Conservation (phyloP, 2,329 filamentous ascomycete genomes). For the Aureobasidium pullulans region DNA sequence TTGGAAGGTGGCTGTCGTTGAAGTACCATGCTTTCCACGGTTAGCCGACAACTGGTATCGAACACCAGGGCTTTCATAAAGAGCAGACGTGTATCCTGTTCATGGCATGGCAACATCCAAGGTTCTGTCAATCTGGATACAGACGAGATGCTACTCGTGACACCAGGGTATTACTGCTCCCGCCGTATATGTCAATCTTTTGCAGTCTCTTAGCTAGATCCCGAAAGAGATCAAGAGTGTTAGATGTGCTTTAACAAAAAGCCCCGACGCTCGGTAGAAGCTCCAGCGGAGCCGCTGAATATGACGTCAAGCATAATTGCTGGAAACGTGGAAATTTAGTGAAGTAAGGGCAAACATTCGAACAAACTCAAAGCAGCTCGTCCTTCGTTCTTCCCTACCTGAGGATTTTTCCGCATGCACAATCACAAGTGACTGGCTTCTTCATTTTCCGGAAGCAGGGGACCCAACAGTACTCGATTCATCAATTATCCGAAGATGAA, state of each 20-base stretch:
- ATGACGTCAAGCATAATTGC: background rate
- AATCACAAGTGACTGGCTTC: background rate
- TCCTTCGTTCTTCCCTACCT: background rate
- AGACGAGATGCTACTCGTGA: background rate
- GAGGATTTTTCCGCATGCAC: background rate
- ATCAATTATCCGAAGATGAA: background rate
- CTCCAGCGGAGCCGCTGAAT: background rate
- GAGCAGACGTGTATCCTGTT: background rate
- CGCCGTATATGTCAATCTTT: no score
- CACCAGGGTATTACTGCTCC: no score
- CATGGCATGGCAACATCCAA: background rate
- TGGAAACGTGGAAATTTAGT: background rate
- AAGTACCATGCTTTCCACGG: background rate
- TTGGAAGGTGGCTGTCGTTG: background rate
- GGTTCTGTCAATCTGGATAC: background rate
- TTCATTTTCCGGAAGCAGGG: background rate
- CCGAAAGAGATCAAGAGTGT: no score
- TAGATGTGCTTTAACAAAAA: background rate
- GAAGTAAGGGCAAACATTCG: background rate
- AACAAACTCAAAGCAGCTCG: background rate
- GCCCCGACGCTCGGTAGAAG: background rate
- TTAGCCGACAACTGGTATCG: background rate
- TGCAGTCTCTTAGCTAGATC: no score
- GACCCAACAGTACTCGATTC: background rate
- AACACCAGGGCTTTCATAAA: background rate